A percentile compares a stretch with the other conserved stretches of the same genome.
phyloP scores from a whole-genome alignment of 352 stramenopile genomes.

The Globisporangium recalcitrans region DNA sequence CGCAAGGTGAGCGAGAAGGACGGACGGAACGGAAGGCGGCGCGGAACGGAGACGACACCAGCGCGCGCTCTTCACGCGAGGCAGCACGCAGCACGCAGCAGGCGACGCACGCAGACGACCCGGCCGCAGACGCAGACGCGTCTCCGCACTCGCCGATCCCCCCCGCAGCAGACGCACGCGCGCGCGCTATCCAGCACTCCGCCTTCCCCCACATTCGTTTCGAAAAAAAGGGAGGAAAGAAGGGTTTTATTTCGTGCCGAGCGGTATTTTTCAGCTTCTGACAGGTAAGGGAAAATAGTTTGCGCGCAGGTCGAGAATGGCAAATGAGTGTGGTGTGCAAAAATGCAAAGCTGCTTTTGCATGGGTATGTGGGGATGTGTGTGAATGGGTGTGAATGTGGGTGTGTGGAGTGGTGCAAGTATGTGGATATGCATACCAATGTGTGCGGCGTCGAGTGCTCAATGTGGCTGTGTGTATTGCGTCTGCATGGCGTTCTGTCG shows the following conservation, averaged over 20 bases:
- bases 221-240: slow-evolving; percentile 5
- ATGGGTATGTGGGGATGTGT: neutral
- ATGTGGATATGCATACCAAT: slow-evolving; percentile 13
- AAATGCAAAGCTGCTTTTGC: neutral
- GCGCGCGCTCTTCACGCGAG: slow-evolving; percentile 5
- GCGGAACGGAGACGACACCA: neutral
- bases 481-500: neutral
- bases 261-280: slow-evolving; percentile 2
- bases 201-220: slow-evolving; percentile 3
- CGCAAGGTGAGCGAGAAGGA: neutral
- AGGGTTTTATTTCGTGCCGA: slow-evolving; percentile 9
- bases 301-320: neutral
- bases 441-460: neutral
- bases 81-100: neutral
- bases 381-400: neutral
- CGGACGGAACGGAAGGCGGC: neutral
- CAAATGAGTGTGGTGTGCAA: neutral
- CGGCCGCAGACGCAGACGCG: neutral
- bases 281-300: slow-evolving; percentile 14
- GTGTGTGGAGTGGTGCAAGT: neutral
- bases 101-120: neutral
- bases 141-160: neutral
- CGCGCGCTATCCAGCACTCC: neutral
- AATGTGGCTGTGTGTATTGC: neutral
- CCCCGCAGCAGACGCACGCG: neutral